phyloP scores from a whole-genome alignment of 1,284 basidiomycete species.

The Cryptococcus sp. region DNA sequence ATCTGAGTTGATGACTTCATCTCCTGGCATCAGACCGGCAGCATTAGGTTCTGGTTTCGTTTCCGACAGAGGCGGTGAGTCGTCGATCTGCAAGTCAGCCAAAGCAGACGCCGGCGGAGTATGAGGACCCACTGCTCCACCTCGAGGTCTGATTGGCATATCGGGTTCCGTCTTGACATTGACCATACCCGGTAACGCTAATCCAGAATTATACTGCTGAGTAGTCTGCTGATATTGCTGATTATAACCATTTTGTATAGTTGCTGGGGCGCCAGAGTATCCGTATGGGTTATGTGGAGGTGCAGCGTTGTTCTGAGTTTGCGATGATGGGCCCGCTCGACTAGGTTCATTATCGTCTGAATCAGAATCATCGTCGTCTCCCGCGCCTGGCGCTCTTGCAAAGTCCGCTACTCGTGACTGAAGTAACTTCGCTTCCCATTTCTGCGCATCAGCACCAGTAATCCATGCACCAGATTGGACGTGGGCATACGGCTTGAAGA shows the following conservation, averaged over 20 bases:
- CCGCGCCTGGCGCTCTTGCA: constrained; percentile 26
- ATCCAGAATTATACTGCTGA: neutral
- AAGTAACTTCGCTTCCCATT: constrained; percentile 92
- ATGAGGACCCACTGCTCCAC: constrained; percentile 29
- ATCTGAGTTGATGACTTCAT: constrained; percentile 91
- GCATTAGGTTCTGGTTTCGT: constrained; percentile 45
- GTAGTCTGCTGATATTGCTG: neutral
- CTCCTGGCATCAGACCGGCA: constrained; percentile 49
- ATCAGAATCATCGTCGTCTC: constrained; percentile 10
- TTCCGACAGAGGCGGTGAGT: constrained; percentile 13
- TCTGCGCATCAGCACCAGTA: constrained; percentile 53
- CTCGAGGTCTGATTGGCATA: constrained; percentile 35
- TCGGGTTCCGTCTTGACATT: constrained; percentile 43
- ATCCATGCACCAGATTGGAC: neutral
- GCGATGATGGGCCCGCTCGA: neutral
- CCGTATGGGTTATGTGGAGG: neutral
- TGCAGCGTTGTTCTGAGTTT: neutral
- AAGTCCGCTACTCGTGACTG: constrained; percentile 92
- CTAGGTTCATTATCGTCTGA: constrained; percentile 3
- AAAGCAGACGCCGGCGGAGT: neutral
- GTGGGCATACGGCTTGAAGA: constrained; percentile 59
- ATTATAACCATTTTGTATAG: neutral
- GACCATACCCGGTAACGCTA: constrained; percentile 8
- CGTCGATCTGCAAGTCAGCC: constrained; percentile 3
- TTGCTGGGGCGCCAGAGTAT: neutral